phyloP scores from a whole-genome alignment of 1,139 yeast genomes.

The Chernovozyma sophiae-reginae region DNA sequence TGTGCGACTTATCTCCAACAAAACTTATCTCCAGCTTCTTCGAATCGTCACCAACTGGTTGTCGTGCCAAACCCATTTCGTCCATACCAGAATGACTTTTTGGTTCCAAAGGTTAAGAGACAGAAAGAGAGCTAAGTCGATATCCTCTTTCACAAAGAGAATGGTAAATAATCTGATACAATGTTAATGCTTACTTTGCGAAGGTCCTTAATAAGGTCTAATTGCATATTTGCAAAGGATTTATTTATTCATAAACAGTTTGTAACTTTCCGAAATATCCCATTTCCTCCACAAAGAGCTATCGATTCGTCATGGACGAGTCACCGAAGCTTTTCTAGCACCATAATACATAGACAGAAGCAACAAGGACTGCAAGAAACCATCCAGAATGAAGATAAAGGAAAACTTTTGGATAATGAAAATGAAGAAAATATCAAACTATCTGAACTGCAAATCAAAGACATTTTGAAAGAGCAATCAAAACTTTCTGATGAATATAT shows the following conservation, averaged over 20 bases:
- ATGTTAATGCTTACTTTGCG: slow-evolving; percentile 4
- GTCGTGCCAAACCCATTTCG: neutral
- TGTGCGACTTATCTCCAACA: too few relatives aligned
- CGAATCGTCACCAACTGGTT: too few relatives aligned
- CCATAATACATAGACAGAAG: neutral
- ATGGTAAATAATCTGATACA: neutral
- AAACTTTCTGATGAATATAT: slow-evolving; percentile 9
- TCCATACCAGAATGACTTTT: neutral
- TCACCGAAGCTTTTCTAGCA: neutral
- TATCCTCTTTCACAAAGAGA: neutral
- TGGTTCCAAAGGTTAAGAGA: too few relatives aligned
- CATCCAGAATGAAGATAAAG: neutral
- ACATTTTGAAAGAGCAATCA: slow-evolving; percentile 3
- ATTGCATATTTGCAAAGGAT: neutral
- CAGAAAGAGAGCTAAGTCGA: too few relatives aligned
- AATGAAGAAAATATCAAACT: neutral
- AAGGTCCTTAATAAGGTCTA: slow-evolving; percentile 1
- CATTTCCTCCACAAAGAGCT: neutral
- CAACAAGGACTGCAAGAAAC: neutral
- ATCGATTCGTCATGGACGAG: too few relatives aligned
- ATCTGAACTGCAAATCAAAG: neutral
- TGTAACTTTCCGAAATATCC: neutral
- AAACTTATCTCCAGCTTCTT: too few relatives aligned
- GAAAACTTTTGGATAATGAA: neutral
- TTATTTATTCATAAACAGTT: neutral